Conservation (phyloP, 108 stramenopile genomes). For the Fragilaria crotonensis region DNA sequence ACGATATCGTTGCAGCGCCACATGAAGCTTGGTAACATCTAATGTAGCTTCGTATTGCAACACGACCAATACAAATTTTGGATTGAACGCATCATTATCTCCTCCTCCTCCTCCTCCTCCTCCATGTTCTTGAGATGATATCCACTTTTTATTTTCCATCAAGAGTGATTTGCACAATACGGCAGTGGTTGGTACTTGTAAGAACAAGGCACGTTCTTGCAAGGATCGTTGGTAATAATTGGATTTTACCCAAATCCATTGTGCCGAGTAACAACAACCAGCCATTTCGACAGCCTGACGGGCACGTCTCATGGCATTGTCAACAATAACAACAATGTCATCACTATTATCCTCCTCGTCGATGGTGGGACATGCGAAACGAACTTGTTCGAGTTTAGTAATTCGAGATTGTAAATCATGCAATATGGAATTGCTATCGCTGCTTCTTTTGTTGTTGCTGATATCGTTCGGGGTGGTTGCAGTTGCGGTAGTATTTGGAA, state of each 20-base stretch:
- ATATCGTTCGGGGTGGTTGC: not conserved
- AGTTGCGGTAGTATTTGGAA: no score
- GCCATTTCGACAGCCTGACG: slow-evolving; percentile 39
- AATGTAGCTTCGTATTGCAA: slow-evolving; percentile 74
- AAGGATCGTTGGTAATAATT: slow-evolving; percentile 56
- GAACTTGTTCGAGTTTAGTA: slow-evolving; percentile 21
- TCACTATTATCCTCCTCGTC: no score
- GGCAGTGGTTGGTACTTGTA: slow-evolving; percentile 34
- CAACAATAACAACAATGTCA: no score
- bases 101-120: slow-evolving; percentile 3
- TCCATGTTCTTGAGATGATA: slow-evolving; percentile 4
- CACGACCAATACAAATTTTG: slow-evolving; percentile 64
- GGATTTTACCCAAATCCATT: slow-evolving; percentile 60
- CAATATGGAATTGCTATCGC: not conserved
- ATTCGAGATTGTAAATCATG: slow-evolving; percentile 19
- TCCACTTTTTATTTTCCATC: slow-evolving; percentile 71
- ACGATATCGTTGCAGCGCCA: slow-evolving; percentile 52
- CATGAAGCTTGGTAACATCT: slow-evolving; percentile 45
- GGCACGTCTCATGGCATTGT: slow-evolving; percentile 56
- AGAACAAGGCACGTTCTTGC: slow-evolving; percentile 41
- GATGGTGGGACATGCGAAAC: slow-evolving; percentile 20
- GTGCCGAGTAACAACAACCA: slow-evolving; percentile 30
- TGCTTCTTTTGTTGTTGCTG: not conserved
- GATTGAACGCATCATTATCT: slow-evolving; percentile 37
- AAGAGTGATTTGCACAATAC: slow-evolving; percentile 72